A percentile compares a stretch with the other conserved stretches of the same genome.
Conservation (phyloP, 2,329 filamentous ascomycete genomes). For the Phaeosphaeriaceae sp. region DNA sequence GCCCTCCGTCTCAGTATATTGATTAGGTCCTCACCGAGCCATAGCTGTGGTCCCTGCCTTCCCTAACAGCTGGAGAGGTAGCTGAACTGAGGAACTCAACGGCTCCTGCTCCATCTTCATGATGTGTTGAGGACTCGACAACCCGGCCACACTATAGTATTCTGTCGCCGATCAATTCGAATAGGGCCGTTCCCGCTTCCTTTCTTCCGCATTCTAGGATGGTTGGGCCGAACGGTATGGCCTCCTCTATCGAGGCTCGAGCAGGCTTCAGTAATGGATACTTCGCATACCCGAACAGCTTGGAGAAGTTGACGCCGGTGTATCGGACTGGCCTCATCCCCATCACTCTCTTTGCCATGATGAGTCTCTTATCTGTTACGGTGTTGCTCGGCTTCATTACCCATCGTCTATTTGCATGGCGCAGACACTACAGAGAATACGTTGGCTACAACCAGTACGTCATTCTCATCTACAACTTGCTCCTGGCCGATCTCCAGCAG, state of each 20-base stretch:
- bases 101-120: slow-evolving; percentile 17
- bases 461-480: slow-evolving; percentile 61
- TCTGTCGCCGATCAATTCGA: background rate
- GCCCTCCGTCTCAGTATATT: background rate
- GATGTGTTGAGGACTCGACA: slow-evolving; percentile 22
- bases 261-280: slow-evolving; percentile 24
- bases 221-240: background rate
- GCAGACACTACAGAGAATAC: slow-evolving; percentile 55
- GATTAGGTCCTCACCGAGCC: slow-evolving; percentile 1
- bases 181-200: background rate
- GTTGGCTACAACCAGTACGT: slow-evolving; percentile 63
- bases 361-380: slow-evolving; percentile 56
- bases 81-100: slow-evolving; percentile 2
- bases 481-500: slow-evolving; percentile 62
- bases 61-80: slow-evolving; percentile 7
- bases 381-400: slow-evolving; percentile 57
- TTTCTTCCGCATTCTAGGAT: background rate
- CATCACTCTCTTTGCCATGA: slow-evolving; percentile 54
- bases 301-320: slow-evolving; percentile 37
- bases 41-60: slow-evolving; percentile 5
- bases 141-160: background rate
- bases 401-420: slow-evolving; percentile 60
- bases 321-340: slow-evolving; percentile 55
- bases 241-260: slow-evolving; percentile 7
- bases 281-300: slow-evolving; percentile 36